phyloP scores from a whole-genome alignment of 352 stramenopile genomes.

The Phytophthora vignae region DNA sequence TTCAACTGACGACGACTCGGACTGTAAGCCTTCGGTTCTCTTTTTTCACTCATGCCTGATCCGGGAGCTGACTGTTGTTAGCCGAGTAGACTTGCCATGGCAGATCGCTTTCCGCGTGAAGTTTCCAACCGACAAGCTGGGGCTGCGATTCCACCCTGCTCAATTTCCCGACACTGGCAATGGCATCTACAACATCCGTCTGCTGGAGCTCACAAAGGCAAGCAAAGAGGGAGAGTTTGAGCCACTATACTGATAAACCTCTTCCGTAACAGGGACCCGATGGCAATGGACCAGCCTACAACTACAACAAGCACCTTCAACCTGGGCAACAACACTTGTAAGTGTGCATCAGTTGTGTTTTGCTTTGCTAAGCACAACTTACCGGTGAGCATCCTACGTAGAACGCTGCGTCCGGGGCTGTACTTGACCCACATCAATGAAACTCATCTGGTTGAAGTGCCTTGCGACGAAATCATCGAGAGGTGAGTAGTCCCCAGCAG shows the following conservation, averaged over 20 bases:
- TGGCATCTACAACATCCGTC: conserved; percentile 82
- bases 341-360: not conserved
- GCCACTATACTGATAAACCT: not conserved
- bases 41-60: not conserved
- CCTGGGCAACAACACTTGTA: conserved; percentile 71
- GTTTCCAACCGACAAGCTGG: conserved; percentile 83
- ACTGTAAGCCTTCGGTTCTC: conserved; percentile 43
- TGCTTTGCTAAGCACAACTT: not conserved
- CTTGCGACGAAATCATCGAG: conserved; percentile 75
- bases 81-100: conserved; percentile 66
- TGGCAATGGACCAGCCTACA: conserved; percentile 63
- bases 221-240: not conserved
- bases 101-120: conserved; percentile 87
- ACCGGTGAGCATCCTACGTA: conserved; percentile 14
- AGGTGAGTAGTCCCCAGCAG: conserved; percentile 32
- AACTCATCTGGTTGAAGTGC: conserved; percentile 61
- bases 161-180: conserved; percentile 87
- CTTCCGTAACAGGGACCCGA: conserved; percentile 41
- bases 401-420: conserved; percentile 66
- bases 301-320: conserved; percentile 75
- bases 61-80: not conserved
- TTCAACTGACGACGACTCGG: conserved; percentile 52
- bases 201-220: conserved; percentile 80
- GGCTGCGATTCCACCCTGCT: conserved; percentile 78
- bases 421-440: conserved; percentile 89